Percentiles rank a stretch among this genome's conserved stretches.
Conservation (phyloP, 1,284 basidiomycete genomes). For the Anthracocystis walkeri region DNA sequence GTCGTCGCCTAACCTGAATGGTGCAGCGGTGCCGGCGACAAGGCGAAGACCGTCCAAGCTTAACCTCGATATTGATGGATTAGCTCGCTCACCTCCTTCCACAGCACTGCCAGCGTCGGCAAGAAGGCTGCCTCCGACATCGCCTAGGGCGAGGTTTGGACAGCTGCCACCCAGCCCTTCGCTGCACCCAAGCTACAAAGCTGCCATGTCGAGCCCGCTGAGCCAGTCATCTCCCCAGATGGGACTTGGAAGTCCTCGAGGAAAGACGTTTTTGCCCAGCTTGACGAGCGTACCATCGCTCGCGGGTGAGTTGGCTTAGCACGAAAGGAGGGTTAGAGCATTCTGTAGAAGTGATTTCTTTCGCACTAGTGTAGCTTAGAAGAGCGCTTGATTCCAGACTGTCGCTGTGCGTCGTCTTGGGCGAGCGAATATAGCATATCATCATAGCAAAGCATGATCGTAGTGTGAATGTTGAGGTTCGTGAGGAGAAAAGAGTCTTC, state of each 20-base stretch:
- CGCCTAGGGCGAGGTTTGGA: constrained; percentile 30
- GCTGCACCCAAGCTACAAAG: constrained; percentile 38
- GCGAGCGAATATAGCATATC: not conserved
- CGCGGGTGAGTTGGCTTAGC: constrained; percentile 20
- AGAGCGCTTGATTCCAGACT: no score
- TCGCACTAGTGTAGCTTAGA: not conserved
- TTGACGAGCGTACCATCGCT: constrained; percentile 30
- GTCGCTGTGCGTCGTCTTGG: not conserved
- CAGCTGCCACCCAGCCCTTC: constrained; percentile 31
- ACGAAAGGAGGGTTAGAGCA: not conserved
- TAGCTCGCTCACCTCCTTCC: constrained; percentile 19
- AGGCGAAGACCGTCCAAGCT: constrained; percentile 25
- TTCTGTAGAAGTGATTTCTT: not conserved
- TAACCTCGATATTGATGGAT: constrained; percentile 25
- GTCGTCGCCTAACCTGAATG: constrained; percentile 23
- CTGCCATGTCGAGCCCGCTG: constrained; percentile 23
- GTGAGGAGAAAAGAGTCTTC: not conserved
- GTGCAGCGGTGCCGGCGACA: not conserved
- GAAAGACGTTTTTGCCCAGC: constrained; percentile 15
- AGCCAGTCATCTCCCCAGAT: constrained; percentile 26
- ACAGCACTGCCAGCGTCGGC: constrained; percentile 6
- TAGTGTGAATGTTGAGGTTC: not conserved
- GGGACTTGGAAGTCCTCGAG: constrained; percentile 28
- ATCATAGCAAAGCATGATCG: not conserved
- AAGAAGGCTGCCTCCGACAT: constrained; percentile 20